Evolutionary conservation across 2,329 filamentous ascomycete species (phyloP).

Genomic region (Lizonia empirigonia): DNA sequence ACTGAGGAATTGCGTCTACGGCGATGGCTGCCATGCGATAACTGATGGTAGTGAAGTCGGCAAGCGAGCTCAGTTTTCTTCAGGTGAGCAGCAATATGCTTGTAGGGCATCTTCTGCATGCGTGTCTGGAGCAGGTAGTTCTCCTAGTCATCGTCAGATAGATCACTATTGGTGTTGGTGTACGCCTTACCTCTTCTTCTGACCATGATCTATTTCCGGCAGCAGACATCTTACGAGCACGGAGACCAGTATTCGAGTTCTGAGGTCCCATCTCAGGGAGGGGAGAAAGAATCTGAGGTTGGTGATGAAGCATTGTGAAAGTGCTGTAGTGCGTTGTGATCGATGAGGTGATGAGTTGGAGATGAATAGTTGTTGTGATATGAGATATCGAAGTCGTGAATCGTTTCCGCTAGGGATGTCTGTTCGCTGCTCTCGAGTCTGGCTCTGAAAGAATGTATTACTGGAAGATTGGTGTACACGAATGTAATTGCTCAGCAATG

Average conservation of each 20-base stretch:
- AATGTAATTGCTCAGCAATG: constrained; percentile 51
- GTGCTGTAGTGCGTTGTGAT: constrained; percentile 6
- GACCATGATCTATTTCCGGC: constrained; percentile 83
- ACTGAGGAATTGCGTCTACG: constrained; percentile 76
- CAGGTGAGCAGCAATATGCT: constrained; percentile 82
- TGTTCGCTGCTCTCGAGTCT: constrained; percentile 57
- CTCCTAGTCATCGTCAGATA: constrained; percentile 63
- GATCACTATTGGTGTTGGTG: neutral
- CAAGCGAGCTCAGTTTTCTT: constrained; percentile 89
- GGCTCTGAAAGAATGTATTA: constrained; percentile 50
- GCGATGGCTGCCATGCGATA: constrained; percentile 80
- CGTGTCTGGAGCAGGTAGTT: constrained; percentile 82
- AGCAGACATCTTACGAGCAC: constrained; percentile 71
- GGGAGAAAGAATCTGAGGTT: constrained; percentile 47
- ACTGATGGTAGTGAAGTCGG: constrained; percentile 84
- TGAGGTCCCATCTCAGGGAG: constrained; percentile 46
- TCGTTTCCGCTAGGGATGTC: constrained; percentile 35
- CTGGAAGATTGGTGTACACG: constrained; percentile 37
- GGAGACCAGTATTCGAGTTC: constrained; percentile 56
- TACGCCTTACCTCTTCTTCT: constrained; percentile 73
- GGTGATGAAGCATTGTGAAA: constrained; percentile 46
- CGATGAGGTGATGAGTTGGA: neutral
- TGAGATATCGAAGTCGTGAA: constrained; percentile 22
- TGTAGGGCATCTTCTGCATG: constrained; percentile 88
- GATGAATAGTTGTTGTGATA: constrained; percentile 50